Evolutionary conservation across 768 basidiomycete species (phyloP), one percentile per base, ranked within the genome.

Genomic region (Auriscalpium microsporum): DNA sequence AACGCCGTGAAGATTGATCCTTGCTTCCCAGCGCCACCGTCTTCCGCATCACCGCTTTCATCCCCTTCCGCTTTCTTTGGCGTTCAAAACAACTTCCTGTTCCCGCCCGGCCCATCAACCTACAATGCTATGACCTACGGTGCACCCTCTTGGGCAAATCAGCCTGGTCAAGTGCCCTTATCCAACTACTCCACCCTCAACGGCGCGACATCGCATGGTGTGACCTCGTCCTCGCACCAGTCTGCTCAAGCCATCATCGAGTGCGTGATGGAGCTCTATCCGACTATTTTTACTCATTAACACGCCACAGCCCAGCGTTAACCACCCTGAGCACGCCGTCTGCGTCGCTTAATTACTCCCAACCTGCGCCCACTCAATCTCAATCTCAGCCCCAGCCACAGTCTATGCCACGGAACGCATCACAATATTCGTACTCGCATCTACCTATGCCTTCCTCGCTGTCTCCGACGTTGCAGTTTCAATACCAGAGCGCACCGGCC

Each of bases 121-220:
- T 82, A 77, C 66, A 78, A 78, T 57, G 73, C 78, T 7, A 75
- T 81, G 63, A 64, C 77, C 2, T 86, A 84, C 56, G 77, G 79
- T n/a, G 62, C 75, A 3, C 62, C 69, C 59, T 63, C 73, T 8
- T 84, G 82, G 81, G 61, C 75, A 1, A 62, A 67, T 17, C 64
- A 73, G 8, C 66, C 71, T 1, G 63, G 68, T 9, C 52, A 63
- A 45, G 70, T 88, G 1, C 87, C 87, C 0, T 67, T 90, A 33
- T 88, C 87, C 13, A 82, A 71, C 56, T 90, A 88, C 58, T 90
- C 88, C n/a, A 81, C 82, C 47, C 69, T 89, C 48, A 87, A 89
- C 66, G 86, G 85, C 14, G 85, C 87, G n/a, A 86, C 84, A 10
- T 69, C 76, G 14, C 68, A 75, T 36, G 64, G 74, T 10, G 56